phyloP scores from a whole-genome alignment of 352 stramenopile genomes.

The Phytopythium montanum region DNA sequence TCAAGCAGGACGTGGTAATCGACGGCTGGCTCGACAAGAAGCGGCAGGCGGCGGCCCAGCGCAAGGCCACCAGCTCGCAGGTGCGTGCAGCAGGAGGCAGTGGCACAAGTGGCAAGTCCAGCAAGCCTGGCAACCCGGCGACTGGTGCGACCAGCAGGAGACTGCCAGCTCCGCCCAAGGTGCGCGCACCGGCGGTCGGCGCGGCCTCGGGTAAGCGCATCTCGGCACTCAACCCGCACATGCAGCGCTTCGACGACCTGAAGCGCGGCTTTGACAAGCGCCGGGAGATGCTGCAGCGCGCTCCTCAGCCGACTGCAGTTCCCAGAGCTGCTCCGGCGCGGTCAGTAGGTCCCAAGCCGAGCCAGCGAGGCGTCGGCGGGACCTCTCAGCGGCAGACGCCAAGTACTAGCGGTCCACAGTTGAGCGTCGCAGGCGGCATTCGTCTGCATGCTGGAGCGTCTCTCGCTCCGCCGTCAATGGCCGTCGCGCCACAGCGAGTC shows the following conservation, averaged over 20 bases:
- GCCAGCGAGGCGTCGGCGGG: neutral
- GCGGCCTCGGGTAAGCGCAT: conserved; percentile 54
- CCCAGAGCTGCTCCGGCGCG: neutral
- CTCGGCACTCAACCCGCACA: conserved; percentile 33
- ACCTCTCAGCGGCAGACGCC: neutral
- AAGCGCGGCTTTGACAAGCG: conserved; percentile 57
- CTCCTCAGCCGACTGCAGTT: conserved; percentile 14
- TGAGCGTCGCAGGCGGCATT: neutral
- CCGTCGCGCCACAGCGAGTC: neutral
- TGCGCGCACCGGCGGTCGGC: conserved; percentile 37
- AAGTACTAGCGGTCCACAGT: neutral
- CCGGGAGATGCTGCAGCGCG: conserved; percentile 43
- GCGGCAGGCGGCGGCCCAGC: conserved; percentile 47
- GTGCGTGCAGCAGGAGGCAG: conserved; percentile 9
- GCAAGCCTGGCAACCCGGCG: conserved; percentile 8
- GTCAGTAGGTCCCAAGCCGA: neutral
- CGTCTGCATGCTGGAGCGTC: neutral
- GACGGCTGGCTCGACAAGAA: conserved; percentile 73
- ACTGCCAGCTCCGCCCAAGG: conserved; percentile 33
- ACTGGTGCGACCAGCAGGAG: conserved; percentile 10
- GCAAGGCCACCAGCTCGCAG: conserved; percentile 35
- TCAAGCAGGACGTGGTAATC: conserved; percentile 72
- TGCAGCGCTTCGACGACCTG: conserved; percentile 66
- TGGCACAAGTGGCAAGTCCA: neutral
- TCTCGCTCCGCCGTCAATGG: neutral